phyloP scores from a whole-genome alignment of 305 asterid species.

The Fraxinus paxiana region DNA sequence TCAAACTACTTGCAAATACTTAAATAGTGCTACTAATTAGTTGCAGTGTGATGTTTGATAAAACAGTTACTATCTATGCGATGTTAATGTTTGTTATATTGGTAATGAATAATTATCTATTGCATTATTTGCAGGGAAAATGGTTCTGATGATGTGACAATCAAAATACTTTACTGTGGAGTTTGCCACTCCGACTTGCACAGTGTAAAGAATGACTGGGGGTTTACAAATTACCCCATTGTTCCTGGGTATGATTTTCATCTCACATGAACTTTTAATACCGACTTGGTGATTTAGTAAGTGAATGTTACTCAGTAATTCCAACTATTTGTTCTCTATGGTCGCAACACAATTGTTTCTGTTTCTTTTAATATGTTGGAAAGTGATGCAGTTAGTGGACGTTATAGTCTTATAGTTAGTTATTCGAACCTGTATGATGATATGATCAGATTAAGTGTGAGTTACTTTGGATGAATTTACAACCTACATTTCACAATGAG shows the following conservation, averaged over 20 bases:
- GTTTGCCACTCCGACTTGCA: slow-evolving; percentile 64
- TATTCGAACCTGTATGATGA: not conserved
- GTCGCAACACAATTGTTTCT: not conserved
- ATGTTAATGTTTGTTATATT: not conserved
- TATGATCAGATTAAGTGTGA: not conserved
- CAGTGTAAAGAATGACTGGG: slow-evolving; percentile 51
- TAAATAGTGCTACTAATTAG: not conserved
- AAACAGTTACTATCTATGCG: not conserved
- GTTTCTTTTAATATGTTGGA: not conserved
- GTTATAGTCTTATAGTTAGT: not conserved
- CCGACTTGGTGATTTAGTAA: not conserved
- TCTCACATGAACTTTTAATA: not conserved
- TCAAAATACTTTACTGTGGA: slow-evolving; percentile 56
- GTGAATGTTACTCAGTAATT: not conserved
- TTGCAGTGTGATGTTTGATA: not conserved
- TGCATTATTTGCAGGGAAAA: slow-evolving; percentile 37
- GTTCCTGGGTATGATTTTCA: slow-evolving; percentile 49
- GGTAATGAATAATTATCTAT: not conserved
- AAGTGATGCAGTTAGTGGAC: not conserved
- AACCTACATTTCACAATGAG: not conserved
- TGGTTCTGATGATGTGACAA: slow-evolving; percentile 46
- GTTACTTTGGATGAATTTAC: not conserved
- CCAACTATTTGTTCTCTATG: not conserved
- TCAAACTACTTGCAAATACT: not conserved
- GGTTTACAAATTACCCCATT: slow-evolving; percentile 48